phyloP scores from a whole-genome alignment of 2,329 filamentous ascomycete species.

The Curvularia spicifera region DNA sequence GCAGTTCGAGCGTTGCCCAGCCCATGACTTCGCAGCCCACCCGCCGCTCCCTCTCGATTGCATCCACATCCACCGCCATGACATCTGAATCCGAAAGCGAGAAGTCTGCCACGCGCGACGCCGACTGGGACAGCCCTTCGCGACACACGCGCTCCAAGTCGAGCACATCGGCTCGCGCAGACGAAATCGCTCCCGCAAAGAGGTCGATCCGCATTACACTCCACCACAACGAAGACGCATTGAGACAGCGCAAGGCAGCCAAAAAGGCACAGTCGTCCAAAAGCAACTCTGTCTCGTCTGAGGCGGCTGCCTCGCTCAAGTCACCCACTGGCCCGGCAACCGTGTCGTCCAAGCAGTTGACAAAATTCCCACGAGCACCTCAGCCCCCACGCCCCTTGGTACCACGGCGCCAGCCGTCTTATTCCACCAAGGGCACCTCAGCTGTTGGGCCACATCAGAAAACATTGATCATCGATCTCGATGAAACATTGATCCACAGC shows the following conservation, averaged over 20 bases:
- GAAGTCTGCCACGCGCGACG: constrained; percentile 43
- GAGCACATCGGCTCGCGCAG: constrained; percentile 53
- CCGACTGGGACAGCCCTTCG: constrained; percentile 47
- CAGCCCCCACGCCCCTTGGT: constrained; percentile 89
- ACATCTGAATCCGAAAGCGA: constrained; percentile 73
- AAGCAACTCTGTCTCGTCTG: constrained; percentile 46
- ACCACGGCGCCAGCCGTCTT: constrained; percentile 87
- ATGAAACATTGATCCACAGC: constrained; percentile 97
- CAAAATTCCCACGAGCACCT: constrained; percentile 88
- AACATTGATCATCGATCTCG: constrained; percentile 91
- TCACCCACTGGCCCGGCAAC: constrained; percentile 84
- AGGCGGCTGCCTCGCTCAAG: constrained; percentile 74
- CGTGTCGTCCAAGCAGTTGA: constrained; percentile 65
- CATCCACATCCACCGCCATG: constrained; percentile 67
- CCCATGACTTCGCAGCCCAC: constrained; percentile 38
- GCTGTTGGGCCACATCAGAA: constrained; percentile 67
- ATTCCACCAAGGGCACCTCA: constrained; percentile 58
- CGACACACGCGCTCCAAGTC: constrained; percentile 71
- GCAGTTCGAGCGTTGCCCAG: constrained; percentile 36
- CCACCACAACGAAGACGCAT: constrained; percentile 78
- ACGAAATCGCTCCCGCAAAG: constrained; percentile 71
- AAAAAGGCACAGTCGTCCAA: constrained; percentile 59
- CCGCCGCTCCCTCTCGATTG: constrained; percentile 51
- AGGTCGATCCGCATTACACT: constrained; percentile 91
- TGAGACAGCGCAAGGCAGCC: constrained; percentile 76